Conservation (phyloP, 2,329 filamentous ascomycete genomes). For the Myriangium duriaei region DNA sequence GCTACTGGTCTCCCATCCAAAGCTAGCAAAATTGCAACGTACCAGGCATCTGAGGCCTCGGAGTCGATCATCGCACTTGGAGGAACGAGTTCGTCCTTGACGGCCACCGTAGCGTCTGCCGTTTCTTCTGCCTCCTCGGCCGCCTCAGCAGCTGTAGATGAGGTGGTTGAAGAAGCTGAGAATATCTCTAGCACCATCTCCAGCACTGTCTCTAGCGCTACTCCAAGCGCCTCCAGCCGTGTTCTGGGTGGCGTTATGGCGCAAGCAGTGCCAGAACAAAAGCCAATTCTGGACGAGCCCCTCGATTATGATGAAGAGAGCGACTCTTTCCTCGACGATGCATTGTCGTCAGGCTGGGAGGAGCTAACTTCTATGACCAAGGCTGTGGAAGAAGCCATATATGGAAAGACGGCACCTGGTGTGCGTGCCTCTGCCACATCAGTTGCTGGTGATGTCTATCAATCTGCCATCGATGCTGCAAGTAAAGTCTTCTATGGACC, state of each 20-base stretch:
- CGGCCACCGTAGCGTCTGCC: conserved; percentile 17
- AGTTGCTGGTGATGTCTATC: conserved; percentile 44
- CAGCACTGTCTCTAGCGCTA: conserved; percentile 2
- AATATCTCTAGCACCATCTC: conserved; percentile 6
- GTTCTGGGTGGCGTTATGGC: conserved; percentile 44
- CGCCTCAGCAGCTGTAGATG: conserved; percentile 21
- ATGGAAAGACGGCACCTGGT: conserved; percentile 33
- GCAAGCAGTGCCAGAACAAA: conserved; percentile 35
- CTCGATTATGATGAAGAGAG: conserved; percentile 30
- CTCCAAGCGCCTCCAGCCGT: conserved; percentile 24
- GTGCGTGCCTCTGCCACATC: conserved; percentile 39
- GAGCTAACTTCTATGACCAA: conserved; percentile 41
- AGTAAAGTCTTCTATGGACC: conserved; percentile 44
- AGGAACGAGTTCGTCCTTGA: conserved; percentile 11
- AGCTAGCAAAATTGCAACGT: conserved; percentile 3
- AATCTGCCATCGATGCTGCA: conserved; percentile 43
- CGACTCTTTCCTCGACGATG: conserved; percentile 35
- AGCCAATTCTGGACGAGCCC: conserved; percentile 38
- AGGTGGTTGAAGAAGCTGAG: conserved; percentile 12
- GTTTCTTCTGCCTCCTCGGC: conserved; percentile 15
- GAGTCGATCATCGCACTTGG: conserved; percentile 1
- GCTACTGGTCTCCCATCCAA: conserved; percentile 3
- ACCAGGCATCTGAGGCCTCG: conserved; percentile 3
- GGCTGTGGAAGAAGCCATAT: conserved; percentile 44
- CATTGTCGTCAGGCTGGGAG: conserved; percentile 41